Base-by-base conservation (phyloP, 2,329 filamentous ascomycete genomes). In the Colletotrichum sojae region DNA sequence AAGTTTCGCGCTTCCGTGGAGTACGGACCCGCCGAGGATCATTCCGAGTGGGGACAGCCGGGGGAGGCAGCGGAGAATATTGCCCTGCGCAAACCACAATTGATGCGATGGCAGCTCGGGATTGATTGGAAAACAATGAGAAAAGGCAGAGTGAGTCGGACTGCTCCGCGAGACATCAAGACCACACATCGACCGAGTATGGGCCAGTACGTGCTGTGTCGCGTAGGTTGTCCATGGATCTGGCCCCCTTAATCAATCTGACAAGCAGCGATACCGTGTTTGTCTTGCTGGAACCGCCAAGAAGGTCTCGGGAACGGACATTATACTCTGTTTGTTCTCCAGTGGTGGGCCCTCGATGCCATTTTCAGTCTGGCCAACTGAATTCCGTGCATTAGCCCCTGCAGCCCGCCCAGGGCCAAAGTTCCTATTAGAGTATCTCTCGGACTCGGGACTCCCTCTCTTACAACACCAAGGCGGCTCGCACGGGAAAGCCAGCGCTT, bases 231-330 rank as follows among this genome's bases (percentile, higher is more conserved):
- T 31, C 56, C 39, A 52, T 51, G 46, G 45, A 51, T 22, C 31
- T 22, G 2, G 57, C 31, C 53, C 39, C 48, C 57, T 51, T 52
- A 59, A 59, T 59, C 43, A 49, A 59, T 39, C 43, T 59, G 45
- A 59, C 56, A 51, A 57, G 56, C 46, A 59, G 56, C 45, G 45
- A 39, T 22, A 51, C 46, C 25, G 57, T 25, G 36, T 61, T 52
- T 43, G 57, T 52, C 57, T 61, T 31, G 18, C 18, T 43, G 57
- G 48, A 61, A 61, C 48, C 45, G 48, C 57, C 57, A 52, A 43
- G 57, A 61, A 27, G 57, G 13, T 36, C 57, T 59, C 56, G 56
- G 45, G 18, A 59, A n/a, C 56, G 25, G 56, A 58, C 39, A 15
- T 58, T n/a, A 45, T 46, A 13, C 55, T 46, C 15, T 49, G 25